Evolutionary conservation across 345 rosid genomes (phyloP).

Genomic region (Populus deltoides): DNA sequence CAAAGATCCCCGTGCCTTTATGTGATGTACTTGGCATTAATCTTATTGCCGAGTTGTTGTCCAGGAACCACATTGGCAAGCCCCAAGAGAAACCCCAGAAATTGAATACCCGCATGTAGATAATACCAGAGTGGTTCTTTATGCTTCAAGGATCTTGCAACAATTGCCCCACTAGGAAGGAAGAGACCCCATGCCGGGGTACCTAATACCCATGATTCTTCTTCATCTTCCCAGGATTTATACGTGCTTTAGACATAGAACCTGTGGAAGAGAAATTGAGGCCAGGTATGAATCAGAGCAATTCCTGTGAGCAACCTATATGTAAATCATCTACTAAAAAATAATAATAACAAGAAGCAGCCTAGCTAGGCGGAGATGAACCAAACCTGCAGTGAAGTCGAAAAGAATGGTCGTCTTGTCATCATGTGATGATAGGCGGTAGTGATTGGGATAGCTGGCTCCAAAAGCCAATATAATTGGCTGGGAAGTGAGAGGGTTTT

Average conservation of each 20-base stretch:
- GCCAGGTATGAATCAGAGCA: neutral
- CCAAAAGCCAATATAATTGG: constrained; percentile 75
- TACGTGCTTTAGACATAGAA: constrained; percentile 29
- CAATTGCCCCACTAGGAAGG: constrained; percentile 72
- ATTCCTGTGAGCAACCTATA: neutral
- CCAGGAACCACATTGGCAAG: constrained; percentile 66
- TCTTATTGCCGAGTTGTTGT: constrained; percentile 49
- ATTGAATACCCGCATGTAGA: constrained; percentile 61
- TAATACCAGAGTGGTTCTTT: constrained; percentile 89
- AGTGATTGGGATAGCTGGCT: constrained; percentile 44
- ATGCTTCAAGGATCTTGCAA: constrained; percentile 76
- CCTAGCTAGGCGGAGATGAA: neutral
- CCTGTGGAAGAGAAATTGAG: constrained; percentile 29
- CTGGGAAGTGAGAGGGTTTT: constrained; percentile 45
- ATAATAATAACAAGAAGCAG: neutral
- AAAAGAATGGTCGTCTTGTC: constrained; percentile 64
- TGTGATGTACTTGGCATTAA: constrained; percentile 58
- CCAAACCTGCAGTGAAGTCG: constrained; percentile 65
- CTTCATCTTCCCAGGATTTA: constrained; percentile 42
- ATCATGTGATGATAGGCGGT: constrained; percentile 55
- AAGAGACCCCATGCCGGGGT: constrained; percentile 72
- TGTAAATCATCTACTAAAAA: neutral
- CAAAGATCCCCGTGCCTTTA: constrained; percentile 79
- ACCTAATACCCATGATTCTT: constrained; percentile 68
- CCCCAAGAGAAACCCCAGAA: constrained; percentile 65